Evolutionary conservation across 2,329 filamentous ascomycete species (phyloP).

Genomic region (Westerdykella sp.): DNA sequence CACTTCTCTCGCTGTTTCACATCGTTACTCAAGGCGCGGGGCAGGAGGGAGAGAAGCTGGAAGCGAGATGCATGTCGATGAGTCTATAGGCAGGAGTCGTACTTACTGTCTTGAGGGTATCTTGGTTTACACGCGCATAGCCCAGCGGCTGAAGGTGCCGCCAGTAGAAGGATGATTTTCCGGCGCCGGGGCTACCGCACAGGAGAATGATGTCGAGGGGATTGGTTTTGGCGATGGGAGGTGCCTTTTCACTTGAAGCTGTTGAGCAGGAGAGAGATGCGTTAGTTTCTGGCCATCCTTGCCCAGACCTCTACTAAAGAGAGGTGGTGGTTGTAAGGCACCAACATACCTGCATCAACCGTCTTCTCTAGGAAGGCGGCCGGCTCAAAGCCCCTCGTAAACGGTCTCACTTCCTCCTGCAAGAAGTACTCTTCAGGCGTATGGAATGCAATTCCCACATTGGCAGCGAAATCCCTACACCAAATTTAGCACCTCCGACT

Average conservation of each 20-base stretch:
- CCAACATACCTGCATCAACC: slow-evolving; percentile 26
- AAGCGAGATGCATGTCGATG: slow-evolving; percentile 16
- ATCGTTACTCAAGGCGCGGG: slow-evolving; percentile 26
- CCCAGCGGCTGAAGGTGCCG: slow-evolving; percentile 67
- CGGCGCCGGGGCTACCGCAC: slow-evolving; percentile 81
- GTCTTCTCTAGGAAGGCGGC: slow-evolving; percentile 29
- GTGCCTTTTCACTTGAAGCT: slow-evolving; percentile 17
- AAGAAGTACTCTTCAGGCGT: slow-evolving; percentile 94
- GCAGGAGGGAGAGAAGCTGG: slow-evolving; percentile 11
- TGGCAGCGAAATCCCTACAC: slow-evolving; percentile 66
- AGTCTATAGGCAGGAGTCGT: slow-evolving; percentile 9
- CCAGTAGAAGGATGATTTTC: slow-evolving; percentile 90
- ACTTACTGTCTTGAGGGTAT: slow-evolving; percentile 66
- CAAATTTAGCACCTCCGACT: slow-evolving; percentile 9
- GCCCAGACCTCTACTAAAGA: too few relatives aligned
- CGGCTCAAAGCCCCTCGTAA: slow-evolving; percentile 67
- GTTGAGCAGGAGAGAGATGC: slow-evolving; percentile 1
- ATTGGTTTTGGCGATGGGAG: slow-evolving; percentile 53
- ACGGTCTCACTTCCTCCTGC: slow-evolving; percentile 58
- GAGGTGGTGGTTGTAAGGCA: not conserved
- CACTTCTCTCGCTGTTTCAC: slow-evolving; percentile 52
- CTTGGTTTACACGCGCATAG: slow-evolving; percentile 86
- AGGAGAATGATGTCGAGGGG: slow-evolving; percentile 72
- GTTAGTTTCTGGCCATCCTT: slow-evolving; percentile 16
- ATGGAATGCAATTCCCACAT: slow-evolving; percentile 70